Evolutionary conservation across 2,329 filamentous ascomycete genomes (phyloP).

Genomic region (Dissoconium aciculare): DNA sequence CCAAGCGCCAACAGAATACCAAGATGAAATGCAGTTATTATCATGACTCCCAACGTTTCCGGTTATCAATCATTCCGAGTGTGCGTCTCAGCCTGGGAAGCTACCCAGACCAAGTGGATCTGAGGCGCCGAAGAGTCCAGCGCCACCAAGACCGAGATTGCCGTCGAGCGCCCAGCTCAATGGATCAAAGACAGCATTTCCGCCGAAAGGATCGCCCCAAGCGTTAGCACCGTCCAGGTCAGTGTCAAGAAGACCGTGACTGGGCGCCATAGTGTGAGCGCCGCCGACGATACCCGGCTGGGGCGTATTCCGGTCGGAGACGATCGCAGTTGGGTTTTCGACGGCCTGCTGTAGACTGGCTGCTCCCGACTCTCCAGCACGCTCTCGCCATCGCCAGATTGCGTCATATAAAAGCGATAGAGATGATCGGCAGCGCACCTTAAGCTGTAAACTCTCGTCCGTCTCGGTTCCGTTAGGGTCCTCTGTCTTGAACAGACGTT

Average conservation of each 20-base stretch:
- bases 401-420: constrained; percentile 77
- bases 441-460: constrained; percentile 61
- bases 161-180: constrained; percentile 89
- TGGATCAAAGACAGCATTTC: constrained; percentile 33
- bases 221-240: constrained; percentile 16
- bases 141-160: constrained; percentile 35
- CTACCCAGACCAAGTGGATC: constrained; percentile 6
- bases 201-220: constrained; percentile 17
- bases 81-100: constrained; percentile 1
- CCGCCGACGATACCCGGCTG: constrained; percentile 8
- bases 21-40: too few relatives aligned
- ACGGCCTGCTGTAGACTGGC: constrained; percentile 45
- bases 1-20: too few relatives aligned
- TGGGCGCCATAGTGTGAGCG: constrained; percentile 1
- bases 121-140: constrained; percentile 10
- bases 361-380: constrained; percentile 39
- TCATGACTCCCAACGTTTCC: too few relatives aligned
- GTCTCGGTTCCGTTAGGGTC: constrained; percentile 10
- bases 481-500: constrained; percentile 16
- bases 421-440: constrained; percentile 70
- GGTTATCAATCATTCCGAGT: not conserved
- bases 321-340: constrained; percentile 55
- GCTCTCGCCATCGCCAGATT: constrained; percentile 73
- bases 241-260: constrained; percentile 6
- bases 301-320: constrained; percentile 18